These are phyloP conservation scores for Wickerhamomyces alni DNA, from an alignment of 805 yeast genomes.

Conservation along the genomic window DNA sequence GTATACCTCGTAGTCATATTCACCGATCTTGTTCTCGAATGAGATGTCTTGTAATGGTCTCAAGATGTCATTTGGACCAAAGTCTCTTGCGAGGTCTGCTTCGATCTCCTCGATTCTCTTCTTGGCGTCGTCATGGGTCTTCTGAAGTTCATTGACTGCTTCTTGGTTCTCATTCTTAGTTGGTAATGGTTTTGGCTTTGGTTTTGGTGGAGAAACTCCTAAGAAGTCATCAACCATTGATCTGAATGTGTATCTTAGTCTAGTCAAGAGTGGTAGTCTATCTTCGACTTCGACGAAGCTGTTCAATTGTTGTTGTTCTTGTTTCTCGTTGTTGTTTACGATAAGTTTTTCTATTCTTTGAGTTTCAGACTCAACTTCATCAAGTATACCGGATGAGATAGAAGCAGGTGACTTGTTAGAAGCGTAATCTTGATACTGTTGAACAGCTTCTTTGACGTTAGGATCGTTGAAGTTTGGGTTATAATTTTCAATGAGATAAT, in stretches of 20 bases:
- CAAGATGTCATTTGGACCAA: constrained; percentile 62
- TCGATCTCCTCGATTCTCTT: constrained; percentile 10
- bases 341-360: neutral
- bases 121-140: constrained; percentile 10
- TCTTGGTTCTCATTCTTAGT: constrained; percentile 2
- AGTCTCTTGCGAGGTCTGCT: constrained; percentile 22
- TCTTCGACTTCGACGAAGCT: neutral
- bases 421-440: constrained; percentile 41
- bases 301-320: neutral
- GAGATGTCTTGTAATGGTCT: constrained; percentile 49
- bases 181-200: constrained; percentile 10
- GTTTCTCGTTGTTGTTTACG: neutral
- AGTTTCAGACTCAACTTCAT: neutral
- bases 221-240: constrained; percentile 16
- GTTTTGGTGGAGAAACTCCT: constrained; percentile 9
- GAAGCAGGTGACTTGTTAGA: constrained; percentile 7
- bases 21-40: constrained; percentile 50
- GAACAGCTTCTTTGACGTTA: constrained; percentile 60
- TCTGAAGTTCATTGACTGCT: constrained; percentile 9
- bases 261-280: constrained; percentile 3
- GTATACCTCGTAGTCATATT: constrained; percentile 62
- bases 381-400: neutral
- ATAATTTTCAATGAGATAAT: constrained; percentile 43
- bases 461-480: constrained; percentile 75
- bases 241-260: constrained; percentile 8